Evolutionary conservation across 768 basidiomycete species (phyloP).

Genomic region (Panellus pusillus): DNA sequence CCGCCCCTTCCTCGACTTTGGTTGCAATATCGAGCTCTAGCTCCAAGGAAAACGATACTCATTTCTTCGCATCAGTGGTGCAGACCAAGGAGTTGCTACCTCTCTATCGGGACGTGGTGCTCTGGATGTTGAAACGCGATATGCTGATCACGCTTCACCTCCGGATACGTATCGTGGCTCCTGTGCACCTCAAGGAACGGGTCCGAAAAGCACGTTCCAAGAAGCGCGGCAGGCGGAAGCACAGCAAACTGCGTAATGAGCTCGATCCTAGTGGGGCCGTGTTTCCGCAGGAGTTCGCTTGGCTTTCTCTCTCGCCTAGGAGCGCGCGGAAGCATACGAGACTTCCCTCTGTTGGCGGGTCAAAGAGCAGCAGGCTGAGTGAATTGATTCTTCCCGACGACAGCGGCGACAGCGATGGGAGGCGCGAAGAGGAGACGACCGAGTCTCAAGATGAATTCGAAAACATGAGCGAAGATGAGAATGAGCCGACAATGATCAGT

Average conservation of each 20-base stretch:
- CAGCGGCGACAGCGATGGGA: constrained; percentile 30
- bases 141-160: constrained; percentile 84
- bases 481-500: constrained; percentile 65
- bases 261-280: constrained; percentile 21
- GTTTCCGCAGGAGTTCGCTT: constrained; percentile 33
- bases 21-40: constrained; percentile 70
- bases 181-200: constrained; percentile 67
- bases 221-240: constrained; percentile 19
- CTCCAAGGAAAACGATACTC: constrained; percentile 62
- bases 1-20: constrained; percentile 74
- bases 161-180: constrained; percentile 80
- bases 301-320: constrained; percentile 59
- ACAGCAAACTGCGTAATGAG: constrained; percentile 24
- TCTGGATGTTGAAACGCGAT: constrained; percentile 90
- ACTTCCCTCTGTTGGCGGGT: constrained; percentile 48
- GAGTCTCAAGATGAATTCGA: constrained; percentile 37
- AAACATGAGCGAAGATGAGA: constrained; percentile 44
- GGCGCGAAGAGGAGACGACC: constrained; percentile 26
- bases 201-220: constrained; percentile 50
- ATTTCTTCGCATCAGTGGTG: constrained; percentile 82
- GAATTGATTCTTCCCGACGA: constrained; percentile 36
- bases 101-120: constrained; percentile 77
- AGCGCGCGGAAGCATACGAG: constrained; percentile 47
- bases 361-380: constrained; percentile 39
- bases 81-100: constrained; percentile 64